Evolutionary conservation across 2,329 filamentous ascomycete genomes (phyloP).

Genomic region (Penicillium occitanis): DNA sequence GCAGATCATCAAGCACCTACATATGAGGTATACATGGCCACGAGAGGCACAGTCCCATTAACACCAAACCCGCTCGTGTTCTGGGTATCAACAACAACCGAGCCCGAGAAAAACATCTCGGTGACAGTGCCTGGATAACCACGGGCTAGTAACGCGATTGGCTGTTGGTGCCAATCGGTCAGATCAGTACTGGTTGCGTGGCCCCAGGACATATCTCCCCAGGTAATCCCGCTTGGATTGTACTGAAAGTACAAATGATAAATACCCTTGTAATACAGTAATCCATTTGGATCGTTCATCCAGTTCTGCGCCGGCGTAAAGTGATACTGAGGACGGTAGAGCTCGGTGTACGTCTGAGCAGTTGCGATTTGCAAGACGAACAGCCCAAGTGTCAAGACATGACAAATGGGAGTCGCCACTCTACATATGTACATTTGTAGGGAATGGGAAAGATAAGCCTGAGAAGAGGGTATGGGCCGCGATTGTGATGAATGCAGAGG

Average conservation of each 20-base stretch:
- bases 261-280: conserved; percentile 24
- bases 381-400: too few species aligned
- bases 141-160: conserved; percentile 54
- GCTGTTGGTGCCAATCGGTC: conserved; percentile 65
- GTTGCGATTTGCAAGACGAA: too few species aligned
- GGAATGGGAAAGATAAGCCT: too few species aligned
- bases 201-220: conserved; percentile 30
- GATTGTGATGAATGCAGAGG: too few species aligned
- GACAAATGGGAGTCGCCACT: too few species aligned
- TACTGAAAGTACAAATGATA: conserved; percentile 30
- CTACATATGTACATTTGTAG: too few species aligned
- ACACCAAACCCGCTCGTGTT: background rate
- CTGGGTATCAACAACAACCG: background rate
- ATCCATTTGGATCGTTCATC: conserved; percentile 30
- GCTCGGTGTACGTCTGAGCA: conserved; percentile 1
- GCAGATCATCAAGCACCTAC: conserved; percentile 21
- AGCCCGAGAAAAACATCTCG: background rate
- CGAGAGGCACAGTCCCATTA: conserved; percentile 56
- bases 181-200: conserved; percentile 30
- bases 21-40: conserved; percentile 59
- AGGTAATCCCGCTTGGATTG: conserved; percentile 25
- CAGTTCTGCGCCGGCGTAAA: conserved; percentile 23
- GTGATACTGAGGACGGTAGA: conserved; percentile 24
- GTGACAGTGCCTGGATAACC: conserved; percentile 44
- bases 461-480: too few species aligned